Base-by-base conservation (phyloP, 129 eudicot species). In the Erigeron canadensis region DNA sequence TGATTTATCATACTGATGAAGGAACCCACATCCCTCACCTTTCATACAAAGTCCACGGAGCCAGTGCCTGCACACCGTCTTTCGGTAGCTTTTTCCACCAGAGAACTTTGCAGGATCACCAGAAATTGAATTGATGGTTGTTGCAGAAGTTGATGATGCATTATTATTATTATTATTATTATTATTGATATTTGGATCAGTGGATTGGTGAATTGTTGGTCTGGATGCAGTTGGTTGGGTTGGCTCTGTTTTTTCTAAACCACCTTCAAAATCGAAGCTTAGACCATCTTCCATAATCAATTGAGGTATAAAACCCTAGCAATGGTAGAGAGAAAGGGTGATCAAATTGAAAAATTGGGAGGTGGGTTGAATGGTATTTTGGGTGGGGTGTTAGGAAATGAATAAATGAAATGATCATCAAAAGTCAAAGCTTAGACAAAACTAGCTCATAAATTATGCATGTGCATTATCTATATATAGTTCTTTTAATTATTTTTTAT, bases 1-100 rank as follows among this genome's bases (percentile, higher is more conserved):
- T 4, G 98, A 71, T 83, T 93, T 93, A 15, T 93, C 98, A 71
- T 87, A 93, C 78, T 93, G 98, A 43, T 93, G 98, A 17, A 93
- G 89, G 57, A 93, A 93, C 18, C 98, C 98, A 60, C 98, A 93
- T 11, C 92, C 91, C 39, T 93, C 98, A 4, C 98, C 98, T 74
- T 93, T 93, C 96, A 93, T 93, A 73, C 98, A 93, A 50, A 93
- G 82, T n/a, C 96, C 87, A 23, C 98, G 88, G 23, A 93, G 88
- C 98, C 96, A 93, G 83, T 93, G 98, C 42, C 98, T 82, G 74
- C 98, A 93, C 47, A 93, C 98, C 37, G 98, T 93, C 79, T 93
- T 91, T 60, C 98, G 82, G 83, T 81, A 93, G 59, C 98, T 93
- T 76, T 95, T 83, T 62, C 91, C 46, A 5, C 89, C 88, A 11